Conservation (phyloP, 768 basidiomycete genomes). For the Psilocybe tampanensis region DNA sequence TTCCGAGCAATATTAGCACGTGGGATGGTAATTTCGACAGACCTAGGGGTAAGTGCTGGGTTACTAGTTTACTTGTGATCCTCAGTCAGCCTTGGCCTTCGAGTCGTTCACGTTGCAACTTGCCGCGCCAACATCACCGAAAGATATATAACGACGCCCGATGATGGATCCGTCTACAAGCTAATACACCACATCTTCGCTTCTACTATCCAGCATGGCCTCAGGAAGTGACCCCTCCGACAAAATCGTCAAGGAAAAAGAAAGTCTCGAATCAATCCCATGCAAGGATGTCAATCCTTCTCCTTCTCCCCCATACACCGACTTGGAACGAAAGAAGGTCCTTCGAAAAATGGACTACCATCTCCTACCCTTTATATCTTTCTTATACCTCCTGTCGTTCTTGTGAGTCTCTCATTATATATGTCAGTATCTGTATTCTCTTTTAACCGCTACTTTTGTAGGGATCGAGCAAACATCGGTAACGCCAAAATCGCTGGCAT, state of each 20-base stretch:
- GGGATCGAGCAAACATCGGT: not conserved
- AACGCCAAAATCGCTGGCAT: not conserved
- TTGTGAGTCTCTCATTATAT: not conserved
- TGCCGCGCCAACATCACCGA: not conserved
- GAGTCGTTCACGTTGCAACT: not conserved
- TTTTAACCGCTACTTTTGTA: not conserved
- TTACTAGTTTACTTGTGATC: too few species aligned
- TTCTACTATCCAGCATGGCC: not conserved
- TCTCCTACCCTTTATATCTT: not conserved
- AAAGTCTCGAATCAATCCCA: not conserved
- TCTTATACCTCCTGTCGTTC: not conserved
- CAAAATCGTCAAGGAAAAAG: not conserved
- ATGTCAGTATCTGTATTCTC: not conserved
- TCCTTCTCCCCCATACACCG: not conserved
- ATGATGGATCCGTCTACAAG: too few species aligned
- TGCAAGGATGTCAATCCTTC: not conserved
- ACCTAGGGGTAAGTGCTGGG: too few species aligned
- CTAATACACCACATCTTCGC: too few species aligned
- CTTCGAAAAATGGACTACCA: not conserved
- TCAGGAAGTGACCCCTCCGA: not conserved
- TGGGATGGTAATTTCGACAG: too few species aligned
- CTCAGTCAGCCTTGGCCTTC: too few species aligned
- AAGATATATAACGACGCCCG: not conserved
- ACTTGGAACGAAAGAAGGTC: not conserved
- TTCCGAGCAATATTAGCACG: too few species aligned